Evolutionary conservation across 306 rosid genomes (phyloP).

Genomic region (Castanopsis chinensis): DNA sequence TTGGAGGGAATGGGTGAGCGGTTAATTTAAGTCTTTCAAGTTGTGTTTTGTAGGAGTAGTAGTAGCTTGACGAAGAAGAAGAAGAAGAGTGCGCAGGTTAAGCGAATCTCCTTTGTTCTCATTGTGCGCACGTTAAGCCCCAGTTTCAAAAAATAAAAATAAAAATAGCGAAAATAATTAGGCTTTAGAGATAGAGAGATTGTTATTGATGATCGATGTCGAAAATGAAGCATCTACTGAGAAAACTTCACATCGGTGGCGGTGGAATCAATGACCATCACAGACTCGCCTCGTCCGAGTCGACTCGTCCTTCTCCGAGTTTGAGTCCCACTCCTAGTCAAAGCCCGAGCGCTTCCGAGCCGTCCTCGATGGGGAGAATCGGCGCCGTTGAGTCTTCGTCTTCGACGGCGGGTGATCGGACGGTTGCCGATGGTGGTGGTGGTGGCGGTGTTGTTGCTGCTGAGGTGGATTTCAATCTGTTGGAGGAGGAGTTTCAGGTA

Average conservation of each 20-base stretch:
- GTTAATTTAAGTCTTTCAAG: constrained; percentile 45
- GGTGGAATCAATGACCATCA: constrained; percentile 66
- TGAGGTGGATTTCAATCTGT: constrained; percentile 56
- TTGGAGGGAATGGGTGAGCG: constrained; percentile 66
- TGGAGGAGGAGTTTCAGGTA: constrained; percentile 98
- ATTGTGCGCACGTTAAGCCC: constrained; percentile 37
- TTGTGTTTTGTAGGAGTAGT: constrained; percentile 4
- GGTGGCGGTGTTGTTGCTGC: background rate
- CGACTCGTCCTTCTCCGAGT: constrained; percentile 30
- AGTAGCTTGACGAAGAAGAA: constrained; percentile 54
- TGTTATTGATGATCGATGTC: constrained; percentile 77
- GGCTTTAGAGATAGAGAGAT: constrained; percentile 8
- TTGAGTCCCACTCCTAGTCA: constrained; percentile 30
- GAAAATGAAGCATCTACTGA: constrained; percentile 86
- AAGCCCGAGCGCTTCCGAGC: constrained; percentile 29
- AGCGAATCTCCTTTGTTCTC: constrained; percentile 39
- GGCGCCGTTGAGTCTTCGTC: constrained; percentile 35
- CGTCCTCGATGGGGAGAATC: constrained; percentile 41
- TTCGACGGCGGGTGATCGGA: constrained; percentile 42
- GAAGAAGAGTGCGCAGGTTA: constrained; percentile 43
- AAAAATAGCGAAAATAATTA: background rate
- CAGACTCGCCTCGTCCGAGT: constrained; percentile 34
- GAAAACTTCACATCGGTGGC: constrained; percentile 99
- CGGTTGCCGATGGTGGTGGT: constrained; percentile 20
- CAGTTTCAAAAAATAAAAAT: constrained; percentile 19